phyloP scores from a whole-genome alignment of 768 basidiomycete species.

The Suillus bovinus region DNA sequence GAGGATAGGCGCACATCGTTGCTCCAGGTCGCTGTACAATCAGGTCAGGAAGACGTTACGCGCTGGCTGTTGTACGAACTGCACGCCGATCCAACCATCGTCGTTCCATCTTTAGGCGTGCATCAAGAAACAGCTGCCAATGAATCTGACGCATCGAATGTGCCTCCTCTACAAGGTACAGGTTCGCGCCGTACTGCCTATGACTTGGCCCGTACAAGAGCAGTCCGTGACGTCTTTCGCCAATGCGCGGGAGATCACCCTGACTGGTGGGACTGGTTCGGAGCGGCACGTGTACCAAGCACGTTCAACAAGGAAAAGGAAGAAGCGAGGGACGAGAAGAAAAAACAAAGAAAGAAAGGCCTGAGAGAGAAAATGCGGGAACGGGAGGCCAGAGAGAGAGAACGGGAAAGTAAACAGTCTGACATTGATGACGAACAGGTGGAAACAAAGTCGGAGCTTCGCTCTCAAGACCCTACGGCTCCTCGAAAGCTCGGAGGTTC shows the following conservation, averaged over 20 bases:
- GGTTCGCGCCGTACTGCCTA: slow-evolving; percentile 71
- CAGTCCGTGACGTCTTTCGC: slow-evolving; percentile 83
- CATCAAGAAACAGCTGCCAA: slow-evolving; percentile 20
- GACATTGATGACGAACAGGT: slow-evolving; percentile 19
- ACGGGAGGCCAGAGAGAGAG: slow-evolving; percentile 64
- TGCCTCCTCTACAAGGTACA: slow-evolving; percentile 21
- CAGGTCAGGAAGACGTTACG: slow-evolving; percentile 74
- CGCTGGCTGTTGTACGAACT: slow-evolving; percentile 78
- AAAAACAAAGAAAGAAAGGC: slow-evolving; percentile 78
- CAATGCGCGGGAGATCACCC: slow-evolving; percentile 78
- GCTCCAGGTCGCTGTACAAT: slow-evolving; percentile 72
- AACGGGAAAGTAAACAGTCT: slow-evolving; percentile 41
- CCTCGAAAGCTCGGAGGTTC: slow-evolving; percentile 79
- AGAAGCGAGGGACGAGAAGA: slow-evolving; percentile 82
- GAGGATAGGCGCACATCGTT: slow-evolving; percentile 52
- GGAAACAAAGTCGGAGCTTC: slow-evolving; percentile 15
- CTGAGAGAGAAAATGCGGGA: slow-evolving; percentile 85
- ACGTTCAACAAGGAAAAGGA: slow-evolving; percentile 85
- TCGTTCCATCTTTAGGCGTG: slow-evolving; percentile 41
- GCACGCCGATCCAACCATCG: slow-evolving; percentile 78
- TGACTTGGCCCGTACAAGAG: slow-evolving; percentile 75
- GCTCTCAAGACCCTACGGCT: slow-evolving; percentile 32
- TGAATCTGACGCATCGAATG: slow-evolving; percentile 26
- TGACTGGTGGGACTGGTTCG: slow-evolving; percentile 94
- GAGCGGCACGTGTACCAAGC: slow-evolving; percentile 79